phyloP scores from a whole-genome alignment of 139 green algal genomes.

The Pseudopediastrum boryanum region DNA sequence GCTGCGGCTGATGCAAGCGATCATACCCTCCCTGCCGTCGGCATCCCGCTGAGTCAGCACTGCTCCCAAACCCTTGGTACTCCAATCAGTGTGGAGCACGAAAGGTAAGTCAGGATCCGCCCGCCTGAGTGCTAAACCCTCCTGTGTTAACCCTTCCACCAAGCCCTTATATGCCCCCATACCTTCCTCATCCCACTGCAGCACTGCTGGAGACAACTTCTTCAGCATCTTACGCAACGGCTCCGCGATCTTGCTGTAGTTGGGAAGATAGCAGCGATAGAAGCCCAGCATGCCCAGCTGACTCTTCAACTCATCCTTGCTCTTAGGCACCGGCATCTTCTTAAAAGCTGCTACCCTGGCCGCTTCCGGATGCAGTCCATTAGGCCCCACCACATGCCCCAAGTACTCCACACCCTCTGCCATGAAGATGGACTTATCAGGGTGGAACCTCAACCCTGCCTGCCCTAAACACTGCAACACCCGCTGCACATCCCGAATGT shows the following conservation, averaged over 20 bases:
- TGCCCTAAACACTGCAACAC: slow-evolving; percentile 5
- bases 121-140: slow-evolving; percentile 9
- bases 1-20: slow-evolving; percentile 35
- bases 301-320: slow-evolving; percentile 22
- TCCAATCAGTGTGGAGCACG: slow-evolving; percentile 40
- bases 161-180: slow-evolving; percentile 12
- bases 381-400: slow-evolving; percentile 39
- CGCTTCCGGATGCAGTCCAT: slow-evolving; percentile 24
- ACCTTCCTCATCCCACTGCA: slow-evolving; percentile 20
- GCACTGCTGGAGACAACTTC: slow-evolving; percentile 28
- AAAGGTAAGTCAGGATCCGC: neutral
- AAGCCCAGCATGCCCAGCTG: slow-evolving; percentile 45
- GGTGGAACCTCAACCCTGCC: slow-evolving; percentile 34
- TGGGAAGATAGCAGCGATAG: slow-evolving; percentile 42
- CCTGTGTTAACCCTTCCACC: slow-evolving; percentile 12
- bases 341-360: slow-evolving; percentile 45
- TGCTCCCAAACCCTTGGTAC: slow-evolving; percentile 23
- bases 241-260: slow-evolving; percentile 27
- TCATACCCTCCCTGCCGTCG: slow-evolving; percentile 37
- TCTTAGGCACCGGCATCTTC: slow-evolving; percentile 33
- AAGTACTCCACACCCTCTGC: slow-evolving; percentile 40
- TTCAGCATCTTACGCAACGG: slow-evolving; percentile 38
- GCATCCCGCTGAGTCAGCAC: slow-evolving; percentile 47
- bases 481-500: neutral
- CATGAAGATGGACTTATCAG: slow-evolving; percentile 31